Percentiles rank a stretch among this genome's conserved stretches.
Conservation (phyloP, 345 rosid genomes). For the Cardamine occulta region DNA sequence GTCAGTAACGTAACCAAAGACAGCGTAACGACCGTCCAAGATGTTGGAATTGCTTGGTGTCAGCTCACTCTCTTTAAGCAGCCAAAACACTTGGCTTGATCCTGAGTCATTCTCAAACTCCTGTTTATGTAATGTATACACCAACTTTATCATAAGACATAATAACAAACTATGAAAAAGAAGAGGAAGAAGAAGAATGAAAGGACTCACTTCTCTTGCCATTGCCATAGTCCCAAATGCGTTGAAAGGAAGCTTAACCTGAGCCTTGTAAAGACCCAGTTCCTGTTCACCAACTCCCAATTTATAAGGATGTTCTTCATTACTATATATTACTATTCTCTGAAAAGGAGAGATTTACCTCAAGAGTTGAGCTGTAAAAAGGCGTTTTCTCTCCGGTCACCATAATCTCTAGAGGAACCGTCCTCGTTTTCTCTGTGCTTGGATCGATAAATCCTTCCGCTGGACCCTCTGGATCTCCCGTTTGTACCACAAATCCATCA, state of each 20-base stretch:
- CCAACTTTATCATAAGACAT: neutral
- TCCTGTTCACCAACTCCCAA: conserved; percentile 55
- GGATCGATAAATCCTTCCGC: conserved; percentile 97
- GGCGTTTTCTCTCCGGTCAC: conserved; percentile 78
- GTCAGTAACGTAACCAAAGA: conserved; percentile 87
- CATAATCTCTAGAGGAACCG: conserved; percentile 88
- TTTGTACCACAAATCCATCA: conserved; percentile 99
- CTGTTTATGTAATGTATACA: conserved; percentile 44
- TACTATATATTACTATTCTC: no score
- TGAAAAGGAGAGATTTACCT: conserved; percentile 48
- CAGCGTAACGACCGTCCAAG: conserved; percentile 95
- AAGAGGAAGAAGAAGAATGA: neutral
- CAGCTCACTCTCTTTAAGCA: conserved; percentile 95
- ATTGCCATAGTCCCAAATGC: conserved; percentile 99
- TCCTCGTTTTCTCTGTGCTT: conserved; percentile 85
- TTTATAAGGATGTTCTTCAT: neutral
- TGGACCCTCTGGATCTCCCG: conserved; percentile 99
- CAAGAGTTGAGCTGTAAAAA: conserved; percentile 80
- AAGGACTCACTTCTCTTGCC: conserved; percentile 90
- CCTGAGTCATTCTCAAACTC: conserved; percentile 94
- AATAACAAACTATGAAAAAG: conserved; percentile 1
- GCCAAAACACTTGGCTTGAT: conserved; percentile 97
- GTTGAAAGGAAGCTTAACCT: conserved; percentile 93
- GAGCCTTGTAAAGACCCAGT: conserved; percentile 96
- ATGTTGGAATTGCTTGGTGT: conserved; percentile 97